Evolutionary conservation across 2,329 filamentous ascomycete genomes (phyloP), one percentile per base, ranked within the genome.

Genomic region (Cercospora sp.): DNA sequence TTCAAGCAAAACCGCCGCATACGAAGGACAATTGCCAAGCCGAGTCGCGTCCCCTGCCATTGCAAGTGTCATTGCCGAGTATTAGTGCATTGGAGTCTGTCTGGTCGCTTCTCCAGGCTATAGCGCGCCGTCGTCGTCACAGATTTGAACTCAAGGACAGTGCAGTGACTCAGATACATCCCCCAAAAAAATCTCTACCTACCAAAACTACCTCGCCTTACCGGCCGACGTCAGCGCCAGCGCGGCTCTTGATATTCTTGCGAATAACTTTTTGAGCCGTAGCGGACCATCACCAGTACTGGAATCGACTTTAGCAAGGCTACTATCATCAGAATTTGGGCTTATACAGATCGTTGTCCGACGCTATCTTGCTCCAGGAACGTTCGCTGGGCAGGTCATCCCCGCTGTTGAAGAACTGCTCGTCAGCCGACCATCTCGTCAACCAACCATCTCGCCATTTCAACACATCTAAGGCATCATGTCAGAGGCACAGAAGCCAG

Each of bases 401-500:
- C 9, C 3, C 6, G 5, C 43, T 5, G 18, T 24, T 24, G n/a
- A 1, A 32, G 21, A 21, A 57, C 16, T 24, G 53, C 53, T 32
- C 26, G 53, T 24, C 24, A 24, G 6, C 3, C 26, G 10, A 32
- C 5, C 12, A 21, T n/a, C 5, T 3, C 28, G 16, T 2, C 12
- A 18, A 21, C 21, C 21, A 5, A 32, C 5, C 12, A 21, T n/a
- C 5, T 3, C 28, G 16, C 4, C 12, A 18, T n/a, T 9, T n/a
- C 9, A 3, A 32, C 26, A 32, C 32, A 26, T 13, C 18, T 24
- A 40, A 28, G 3, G 32, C n/a, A 3, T 60, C 21, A 68, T 68
- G 66, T 49, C 66, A 10, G 62, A 62, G 28, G n/a, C 40, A 24
- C 12, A 68, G 24, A 67, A 71, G 43, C 66, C 70, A 16, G 61